A percentile compares a stretch with the other conserved stretches of the same genome.
Conservation (phyloP, 495 filamentous ascomycete genomes). For the Penicillium soppii region DNA sequence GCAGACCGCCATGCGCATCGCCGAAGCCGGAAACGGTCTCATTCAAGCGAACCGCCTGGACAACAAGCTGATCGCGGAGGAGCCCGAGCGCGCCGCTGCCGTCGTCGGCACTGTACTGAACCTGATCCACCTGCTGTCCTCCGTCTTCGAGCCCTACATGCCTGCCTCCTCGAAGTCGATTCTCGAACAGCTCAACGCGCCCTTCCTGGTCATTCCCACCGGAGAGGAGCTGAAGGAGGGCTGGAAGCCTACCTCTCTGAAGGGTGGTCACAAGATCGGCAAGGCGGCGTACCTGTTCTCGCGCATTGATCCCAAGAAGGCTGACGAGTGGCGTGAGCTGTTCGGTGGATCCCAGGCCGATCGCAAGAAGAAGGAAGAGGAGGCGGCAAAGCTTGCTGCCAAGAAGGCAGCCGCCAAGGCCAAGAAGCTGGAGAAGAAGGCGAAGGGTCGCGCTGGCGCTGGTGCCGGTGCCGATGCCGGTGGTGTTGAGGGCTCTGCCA, state of each 20-base stretch:
- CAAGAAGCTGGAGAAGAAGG: constrained; percentile 60
- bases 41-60: constrained; percentile 81
- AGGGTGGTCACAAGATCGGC: constrained; percentile 76
- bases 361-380: constrained; percentile 62
- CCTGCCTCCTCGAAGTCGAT: constrained; percentile 77
- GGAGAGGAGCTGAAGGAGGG: constrained; percentile 42
- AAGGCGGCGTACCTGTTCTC: constrained; percentile 81
- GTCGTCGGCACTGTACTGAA: constrained; percentile 83
- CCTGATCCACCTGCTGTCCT: constrained; percentile 75
- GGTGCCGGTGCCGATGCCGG: constrained; percentile 6
- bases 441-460: constrained; percentile 29
- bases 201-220: constrained; percentile 63
- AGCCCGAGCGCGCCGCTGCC: constrained; percentile 70
- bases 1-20: constrained; percentile 66
- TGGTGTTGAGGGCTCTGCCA: constrained; percentile 35
- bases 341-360: constrained; percentile 77
- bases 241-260: constrained; percentile 61
- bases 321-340: constrained; percentile 73
- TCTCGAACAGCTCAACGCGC: constrained; percentile 66
- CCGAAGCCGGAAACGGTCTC: constrained; percentile 73
- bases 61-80: constrained; percentile 70
- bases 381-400: constrained; percentile 55
- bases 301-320: constrained; percentile 79
- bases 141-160: constrained; percentile 78
- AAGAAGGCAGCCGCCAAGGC: constrained; percentile 58